Conservation (phyloP, 257 asterid genomes). For the Solanum commersonii region DNA sequence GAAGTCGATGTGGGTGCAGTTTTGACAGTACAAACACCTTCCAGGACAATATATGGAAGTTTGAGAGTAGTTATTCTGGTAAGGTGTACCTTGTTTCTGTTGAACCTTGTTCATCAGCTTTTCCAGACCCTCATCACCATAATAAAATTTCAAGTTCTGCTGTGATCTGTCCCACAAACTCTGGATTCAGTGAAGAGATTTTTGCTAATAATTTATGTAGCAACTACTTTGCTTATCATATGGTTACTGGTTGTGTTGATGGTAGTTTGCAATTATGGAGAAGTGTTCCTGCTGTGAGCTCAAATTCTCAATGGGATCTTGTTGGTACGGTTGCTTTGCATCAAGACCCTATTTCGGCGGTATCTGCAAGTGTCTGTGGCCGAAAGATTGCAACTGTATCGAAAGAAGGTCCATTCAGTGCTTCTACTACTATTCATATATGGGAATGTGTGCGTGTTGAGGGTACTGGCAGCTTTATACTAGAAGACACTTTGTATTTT, state of each 20-base stretch:
- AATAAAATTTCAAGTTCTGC: slow-evolving; percentile 58
- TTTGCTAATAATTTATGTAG: slow-evolving; percentile 25
- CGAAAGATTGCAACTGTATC: slow-evolving; percentile 63
- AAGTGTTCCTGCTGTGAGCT: slow-evolving; percentile 49
- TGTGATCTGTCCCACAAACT: slow-evolving; percentile 44
- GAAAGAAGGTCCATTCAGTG: slow-evolving; percentile 13
- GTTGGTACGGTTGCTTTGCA: slow-evolving; percentile 62
- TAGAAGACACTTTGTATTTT: slow-evolving; percentile 58
- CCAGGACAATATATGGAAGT: slow-evolving; percentile 31
- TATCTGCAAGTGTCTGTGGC: slow-evolving; percentile 62
- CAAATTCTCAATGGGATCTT: slow-evolving; percentile 56
- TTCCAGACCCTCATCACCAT: slow-evolving; percentile 52
- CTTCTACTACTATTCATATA: slow-evolving; percentile 37
- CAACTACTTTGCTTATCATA: slow-evolving; percentile 58
- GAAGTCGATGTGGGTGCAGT: slow-evolving; percentile 20
- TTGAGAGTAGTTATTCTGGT: slow-evolving; percentile 45
- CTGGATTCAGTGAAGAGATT: slow-evolving; percentile 28
- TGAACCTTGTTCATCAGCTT: slow-evolving; percentile 56
- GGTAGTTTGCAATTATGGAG: slow-evolving; percentile 83
- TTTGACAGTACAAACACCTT: slow-evolving; percentile 8
- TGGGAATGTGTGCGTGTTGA: slow-evolving; percentile 73
- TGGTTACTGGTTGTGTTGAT: slow-evolving; percentile 60
- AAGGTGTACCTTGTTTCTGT: slow-evolving; percentile 40
- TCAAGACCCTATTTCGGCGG: slow-evolving; percentile 42
- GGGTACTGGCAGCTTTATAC: slow-evolving; percentile 57